A percentile compares a stretch with the other conserved stretches of the same genome.
Conservation (phyloP, 2,329 filamentous ascomycete genomes). For the Colletotrichum gloeosporioides region DNA sequence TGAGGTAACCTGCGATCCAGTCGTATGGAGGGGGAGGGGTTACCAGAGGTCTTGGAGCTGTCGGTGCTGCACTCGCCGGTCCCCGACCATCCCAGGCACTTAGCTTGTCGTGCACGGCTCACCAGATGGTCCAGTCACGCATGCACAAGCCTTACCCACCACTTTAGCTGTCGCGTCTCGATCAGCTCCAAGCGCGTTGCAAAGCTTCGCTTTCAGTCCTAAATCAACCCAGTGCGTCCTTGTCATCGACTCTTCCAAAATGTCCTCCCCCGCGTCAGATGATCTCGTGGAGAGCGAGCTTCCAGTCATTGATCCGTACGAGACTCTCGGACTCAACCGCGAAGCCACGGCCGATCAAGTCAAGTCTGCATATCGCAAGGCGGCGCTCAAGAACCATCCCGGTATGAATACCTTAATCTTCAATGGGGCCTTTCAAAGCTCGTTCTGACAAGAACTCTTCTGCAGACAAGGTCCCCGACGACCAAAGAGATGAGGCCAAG, state of each 20-base stretch:
- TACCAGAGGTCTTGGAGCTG: background rate
- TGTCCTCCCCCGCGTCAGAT: slow-evolving; percentile 42
- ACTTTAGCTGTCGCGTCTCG: slow-evolving; percentile 22
- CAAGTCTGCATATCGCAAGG: slow-evolving; percentile 90
- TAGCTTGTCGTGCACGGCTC: background rate
- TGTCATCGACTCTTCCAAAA: background rate
- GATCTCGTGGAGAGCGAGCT: slow-evolving; percentile 62
- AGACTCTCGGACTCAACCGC: slow-evolving; percentile 74
- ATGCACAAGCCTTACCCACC: background rate
- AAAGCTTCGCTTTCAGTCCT: background rate
- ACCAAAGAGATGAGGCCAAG: slow-evolving; percentile 75
- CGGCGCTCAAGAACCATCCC: slow-evolving; percentile 85
- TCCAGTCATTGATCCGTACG: slow-evolving; percentile 77
- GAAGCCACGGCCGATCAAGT: slow-evolving; percentile 79
- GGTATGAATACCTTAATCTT: slow-evolving; percentile 52
- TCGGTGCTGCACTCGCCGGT: background rate
- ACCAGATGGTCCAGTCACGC: rapidly evolving
- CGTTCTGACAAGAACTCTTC: background rate
- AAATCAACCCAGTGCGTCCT: background rate
- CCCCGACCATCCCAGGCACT: background rate
- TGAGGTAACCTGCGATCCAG: background rate
- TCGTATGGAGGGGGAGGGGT: background rate
- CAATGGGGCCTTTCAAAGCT: background rate
- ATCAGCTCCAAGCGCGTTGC: slow-evolving; percentile 2
- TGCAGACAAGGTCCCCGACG: slow-evolving; percentile 76